Evolutionary conservation across 2,329 filamentous ascomycete genomes (phyloP), one percentile per base, ranked within the genome.

Genomic region (Scortechinia acanthostroma): DNA sequence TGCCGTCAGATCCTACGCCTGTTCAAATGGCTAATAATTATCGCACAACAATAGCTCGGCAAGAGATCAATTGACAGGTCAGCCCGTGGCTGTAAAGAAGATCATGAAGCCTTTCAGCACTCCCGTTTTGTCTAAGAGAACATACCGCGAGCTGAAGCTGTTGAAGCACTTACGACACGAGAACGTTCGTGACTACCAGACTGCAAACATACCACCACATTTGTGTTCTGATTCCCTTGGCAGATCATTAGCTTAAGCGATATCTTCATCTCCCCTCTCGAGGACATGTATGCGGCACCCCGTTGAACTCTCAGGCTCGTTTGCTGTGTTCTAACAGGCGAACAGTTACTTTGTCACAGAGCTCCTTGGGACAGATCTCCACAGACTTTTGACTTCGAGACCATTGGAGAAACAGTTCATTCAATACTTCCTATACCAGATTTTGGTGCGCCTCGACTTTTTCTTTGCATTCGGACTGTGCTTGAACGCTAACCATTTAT

Each of bases 41-140:
- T n/a, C n/a, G n/a, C n/a, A n/a, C n/a, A n/a, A n/a, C n/a, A n/a
- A 30, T 30, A 97, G 91, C 70, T 97, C 93, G 52, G 93, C 93
- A 48, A 91, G 90, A 70, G 93, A 98, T 67, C 91, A 97, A 73
- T 89, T 98, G 67, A 97, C 93, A 49, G 88, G 80, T 64, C 91
- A 96, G 67, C 90, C 91, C 68, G 93, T 98, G 50, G 93, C 93
- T 48, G 91, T 98, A 64, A 98, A 98, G 80, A 98, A 98, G 80
- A 98, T 98, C 62, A 97, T 98, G 91, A 98, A 97, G 75, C 93
- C 93, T 10, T 98, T 98, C 70, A 96, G 91, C 75, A 98, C 93
- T 16, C 91, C 93, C 1, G 93, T 98, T 48, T 76, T 98, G 43
- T 93, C 93, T 48, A 98, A 98, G 75, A 81, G 93, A 62, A 98